Percentiles rank a stretch among this genome's conserved stretches.
Conservation (phyloP, 192 early-diverging fungal species). For the Chytriomyces sp. region DNA sequence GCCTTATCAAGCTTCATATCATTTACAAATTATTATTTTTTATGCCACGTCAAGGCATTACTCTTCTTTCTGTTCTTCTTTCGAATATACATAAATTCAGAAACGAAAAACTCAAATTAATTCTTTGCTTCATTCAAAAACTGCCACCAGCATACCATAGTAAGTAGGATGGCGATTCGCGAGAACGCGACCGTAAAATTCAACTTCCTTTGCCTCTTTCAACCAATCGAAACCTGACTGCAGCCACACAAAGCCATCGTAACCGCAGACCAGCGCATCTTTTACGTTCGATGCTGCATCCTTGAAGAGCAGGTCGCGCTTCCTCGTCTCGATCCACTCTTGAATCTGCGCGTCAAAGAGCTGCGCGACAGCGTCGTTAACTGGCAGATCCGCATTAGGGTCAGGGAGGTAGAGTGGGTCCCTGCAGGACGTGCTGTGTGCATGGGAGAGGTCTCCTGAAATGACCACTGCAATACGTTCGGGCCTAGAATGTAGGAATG, state of each 20-base stretch:
- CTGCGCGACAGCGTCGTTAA: not conserved
- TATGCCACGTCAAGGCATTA: too few species aligned
- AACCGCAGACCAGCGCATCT: conserved; percentile 1
- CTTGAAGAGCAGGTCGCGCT: not conserved
- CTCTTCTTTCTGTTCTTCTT: not conserved
- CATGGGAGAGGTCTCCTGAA: conserved; percentile 8
- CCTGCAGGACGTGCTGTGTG: not conserved
- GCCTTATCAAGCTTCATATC: too few species aligned
- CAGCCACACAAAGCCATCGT: conserved; percentile 6
- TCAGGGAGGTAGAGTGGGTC: conserved; percentile 12
- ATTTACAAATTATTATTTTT: too few species aligned
- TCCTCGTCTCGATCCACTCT: not conserved
- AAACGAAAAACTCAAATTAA: not conserved
- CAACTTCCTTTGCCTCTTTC: not conserved
- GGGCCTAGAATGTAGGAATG: not conserved
- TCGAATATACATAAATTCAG: not conserved
- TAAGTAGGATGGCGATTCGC: conserved; percentile 1
- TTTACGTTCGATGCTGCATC: not conserved
- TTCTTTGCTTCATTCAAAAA: not conserved
- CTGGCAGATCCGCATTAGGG: not conserved
- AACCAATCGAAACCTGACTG: not conserved
- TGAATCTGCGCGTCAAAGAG: not conserved
- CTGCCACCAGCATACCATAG: conserved; percentile 10
- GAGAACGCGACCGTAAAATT: not conserved
- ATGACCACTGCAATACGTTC: conserved; percentile 7